Base-by-base conservation (phyloP, 192 early-diverging fungal genomes). In the Backusella australiensis region DNA sequence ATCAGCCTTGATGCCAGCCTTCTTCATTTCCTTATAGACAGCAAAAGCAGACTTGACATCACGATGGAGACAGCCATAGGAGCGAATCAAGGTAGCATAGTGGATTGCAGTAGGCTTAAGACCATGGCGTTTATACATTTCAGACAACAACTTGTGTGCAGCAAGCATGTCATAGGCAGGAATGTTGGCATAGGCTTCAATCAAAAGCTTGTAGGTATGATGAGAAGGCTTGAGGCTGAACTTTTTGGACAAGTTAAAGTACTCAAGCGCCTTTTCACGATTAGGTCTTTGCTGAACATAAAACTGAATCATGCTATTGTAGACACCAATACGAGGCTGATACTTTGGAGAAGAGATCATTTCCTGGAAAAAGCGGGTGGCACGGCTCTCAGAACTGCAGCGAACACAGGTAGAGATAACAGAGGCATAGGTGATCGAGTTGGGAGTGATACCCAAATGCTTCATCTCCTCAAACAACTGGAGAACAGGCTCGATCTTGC, bases 251-350 rank as follows among this genome's bases (percentile, higher is more conserved):
- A 84, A 65, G 0, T 83, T 74, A 35, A 80, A 88, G 70, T 86
- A 90, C 29, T 85, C 75, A 39, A 90, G 71, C 3, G 85, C 87
- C 0, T 81, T 83, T 7, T 79, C 73, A 39, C 86, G 85, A 66
- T 90, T 78, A 19, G 76, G 84, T 67, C 82, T 77, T 67, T 88
- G 85, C 6, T 86, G 82, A 1, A 85, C 84, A 70, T 88, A 88
- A 46, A 84, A 88, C 75, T 90, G 89, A 29, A 90, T 90, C 85
- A 90, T 87, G 36, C 81, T 74, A 65, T 90, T 90, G 53, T 83
- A 88, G 2, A 79, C 86, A 34, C 84, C 87, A 39, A 88, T 83
- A 49, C 89, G 87, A 14, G 87, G 86, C 59, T 86, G 83, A 67
- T 86, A 88, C 34, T 70, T 83, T 17, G 83, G 80, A 1, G 77